Evolutionary conservation across 768 basidiomycete genomes (phyloP), one percentile per base, ranked within the genome.

Genomic region (Russula brevipes): DNA sequence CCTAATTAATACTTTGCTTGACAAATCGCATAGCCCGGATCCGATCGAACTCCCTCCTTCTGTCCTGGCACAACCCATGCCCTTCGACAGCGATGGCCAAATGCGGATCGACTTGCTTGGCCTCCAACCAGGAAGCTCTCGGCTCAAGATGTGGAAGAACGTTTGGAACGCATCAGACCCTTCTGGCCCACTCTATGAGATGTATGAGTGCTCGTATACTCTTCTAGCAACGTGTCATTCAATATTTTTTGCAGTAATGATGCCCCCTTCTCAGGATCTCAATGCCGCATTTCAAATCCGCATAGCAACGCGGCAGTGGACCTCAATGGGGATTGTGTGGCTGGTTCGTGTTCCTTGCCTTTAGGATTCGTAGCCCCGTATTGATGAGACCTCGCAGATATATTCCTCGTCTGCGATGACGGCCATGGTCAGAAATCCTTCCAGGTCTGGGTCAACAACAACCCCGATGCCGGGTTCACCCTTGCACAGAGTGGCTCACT

Each of bases 221-320:
- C 16, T 57, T 31, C 44, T 12, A 41, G 39, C 53, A 57, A 57
- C 50, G 16, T 17, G 1, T 9, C 24, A 33, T 47, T 63, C 42
- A 66, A 66, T 57, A 49, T 45, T 2, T 61, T 19, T 12, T 12
- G 30, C 24, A 56, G 63, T 30, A 73, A 75, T 35, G 78, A 85
- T 50, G 82, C 89, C 1, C 80, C 80, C 16, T 83, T 93, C 67
- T 73, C 79, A 19, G 86, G 83, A 16, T 67, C 78, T 16, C 84
- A 85, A 47, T 99, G 97, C 74, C 80, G 76, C 10, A 73, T 93
- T n/a, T 82, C 91, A 11, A 86, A 87, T 66, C 95, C 96, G 6
- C 97, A 98, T 71, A 94, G 90, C 71, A 97, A 95, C 73, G 95
- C 94, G 0, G 88, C 94, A 17, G 82, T 98, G 5, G 97, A 99